Percentiles rank a stretch among this genome's conserved stretches.
phyloP scores from a whole-genome alignment of 2,329 filamentous ascomycete species.

The Pseudopyricularia javanii region DNA sequence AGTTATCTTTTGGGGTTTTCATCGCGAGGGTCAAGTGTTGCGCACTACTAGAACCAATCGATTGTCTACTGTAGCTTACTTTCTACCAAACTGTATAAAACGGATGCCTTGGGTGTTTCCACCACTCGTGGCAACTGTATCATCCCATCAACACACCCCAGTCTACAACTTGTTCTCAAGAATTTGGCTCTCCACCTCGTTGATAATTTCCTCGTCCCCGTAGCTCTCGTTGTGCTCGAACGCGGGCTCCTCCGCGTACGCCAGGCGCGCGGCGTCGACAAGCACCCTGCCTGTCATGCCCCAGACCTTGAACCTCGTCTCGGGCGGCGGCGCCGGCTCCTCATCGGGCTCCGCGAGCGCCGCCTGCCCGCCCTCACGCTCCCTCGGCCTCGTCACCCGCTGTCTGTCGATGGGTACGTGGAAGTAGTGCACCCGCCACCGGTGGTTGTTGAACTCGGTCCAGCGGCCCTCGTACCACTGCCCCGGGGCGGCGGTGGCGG shows the following conservation, averaged over 20 bases:
- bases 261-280: slow-evolving; percentile 76
- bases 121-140: too few species aligned
- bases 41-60: too few species aligned
- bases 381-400: slow-evolving; percentile 47
- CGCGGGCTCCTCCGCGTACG: slow-evolving; percentile 70
- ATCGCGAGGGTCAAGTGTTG: too few species aligned
- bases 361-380: slow-evolving; percentile 25
- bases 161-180: slow-evolving; percentile 1
- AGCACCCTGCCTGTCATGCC: slow-evolving; percentile 89
- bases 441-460: slow-evolving; percentile 63
- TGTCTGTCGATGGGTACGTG: slow-evolving; percentile 70
- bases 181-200: slow-evolving; percentile 20
- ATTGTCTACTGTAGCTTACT: too few species aligned
- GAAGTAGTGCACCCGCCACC: slow-evolving; percentile 88
- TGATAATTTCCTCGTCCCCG: slow-evolving; percentile 41
- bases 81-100: too few species aligned
- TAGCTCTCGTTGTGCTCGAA: slow-evolving; percentile 56
- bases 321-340: slow-evolving; percentile 24
- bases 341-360: slow-evolving; percentile 32
- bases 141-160: too few species aligned
- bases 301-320: slow-evolving; percentile 69
- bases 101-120: too few species aligned
- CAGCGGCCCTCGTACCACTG: slow-evolving; percentile 80
- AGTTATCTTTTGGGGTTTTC: too few species aligned
- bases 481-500: slow-evolving; percentile 21